phyloP scores from a whole-genome alignment of 1,284 basidiomycete species.

The Irpex sp. region DNA sequence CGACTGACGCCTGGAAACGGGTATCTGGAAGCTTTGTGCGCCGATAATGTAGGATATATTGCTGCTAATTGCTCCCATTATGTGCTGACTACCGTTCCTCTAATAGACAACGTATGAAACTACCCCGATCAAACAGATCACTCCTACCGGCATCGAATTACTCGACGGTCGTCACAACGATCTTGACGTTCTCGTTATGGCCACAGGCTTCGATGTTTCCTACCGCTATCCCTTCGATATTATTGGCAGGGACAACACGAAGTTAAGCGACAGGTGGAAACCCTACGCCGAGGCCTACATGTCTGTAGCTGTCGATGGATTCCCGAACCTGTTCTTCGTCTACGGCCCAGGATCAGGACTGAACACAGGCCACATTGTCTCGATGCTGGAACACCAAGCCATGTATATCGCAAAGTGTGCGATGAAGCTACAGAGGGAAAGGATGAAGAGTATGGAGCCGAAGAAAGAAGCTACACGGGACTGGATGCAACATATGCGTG shows the following conservation, averaged over 20 bases:
- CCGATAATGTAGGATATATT: slow-evolving; percentile 46
- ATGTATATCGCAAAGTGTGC: slow-evolving; percentile 50
- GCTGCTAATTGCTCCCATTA: neutral
- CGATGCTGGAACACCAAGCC: slow-evolving; percentile 52
- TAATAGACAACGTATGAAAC: slow-evolving; percentile 49
- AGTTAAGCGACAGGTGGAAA: slow-evolving; percentile 44
- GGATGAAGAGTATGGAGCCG: slow-evolving; percentile 53
- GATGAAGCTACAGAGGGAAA: slow-evolving; percentile 55
- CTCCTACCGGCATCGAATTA: slow-evolving; percentile 51
- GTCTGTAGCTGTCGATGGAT: slow-evolving; percentile 50
- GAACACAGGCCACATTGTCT: slow-evolving; percentile 48
- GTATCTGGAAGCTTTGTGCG: slow-evolving; percentile 58
- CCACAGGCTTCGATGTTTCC: slow-evolving; percentile 45
- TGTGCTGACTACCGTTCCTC: too few relatives aligned
- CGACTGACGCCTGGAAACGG: slow-evolving; percentile 63
- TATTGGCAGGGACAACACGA: slow-evolving; percentile 44
- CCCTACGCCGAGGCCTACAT: slow-evolving; percentile 56
- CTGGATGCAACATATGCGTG: slow-evolving; percentile 52
- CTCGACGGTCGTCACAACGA: slow-evolving; percentile 48
- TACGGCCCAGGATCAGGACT: slow-evolving; percentile 54
- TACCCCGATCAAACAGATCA: slow-evolving; percentile 45
- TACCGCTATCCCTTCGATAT: slow-evolving; percentile 49
- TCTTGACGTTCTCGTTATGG: slow-evolving; percentile 47
- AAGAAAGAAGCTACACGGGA: slow-evolving; percentile 54
- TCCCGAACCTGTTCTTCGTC: slow-evolving; percentile 57